Conservation (phyloP, 306 rosid species). For the Acacia crassicarpa region DNA sequence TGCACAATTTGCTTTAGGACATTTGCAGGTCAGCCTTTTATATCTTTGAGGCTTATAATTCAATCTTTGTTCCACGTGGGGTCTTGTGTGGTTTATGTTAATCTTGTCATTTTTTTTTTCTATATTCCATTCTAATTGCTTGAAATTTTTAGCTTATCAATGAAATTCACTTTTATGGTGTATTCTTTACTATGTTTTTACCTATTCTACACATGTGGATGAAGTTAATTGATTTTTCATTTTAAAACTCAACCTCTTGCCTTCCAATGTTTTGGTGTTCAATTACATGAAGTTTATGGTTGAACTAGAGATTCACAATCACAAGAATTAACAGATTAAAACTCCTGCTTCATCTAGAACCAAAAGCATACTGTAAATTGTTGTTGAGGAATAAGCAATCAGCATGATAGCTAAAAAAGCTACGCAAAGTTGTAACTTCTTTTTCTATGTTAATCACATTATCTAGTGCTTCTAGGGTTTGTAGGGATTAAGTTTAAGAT, state of each 20-base stretch:
- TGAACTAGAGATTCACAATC: neutral
- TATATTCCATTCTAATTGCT: neutral
- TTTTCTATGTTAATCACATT: neutral
- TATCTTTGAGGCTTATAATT: neutral
- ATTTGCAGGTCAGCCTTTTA: slow-evolving; percentile 65
- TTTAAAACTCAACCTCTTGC: neutral
- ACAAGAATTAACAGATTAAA: neutral
- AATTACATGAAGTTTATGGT: neutral
- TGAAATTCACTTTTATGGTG: neutral
- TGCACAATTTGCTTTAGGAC: slow-evolving; percentile 79
- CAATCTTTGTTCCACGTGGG: neutral
- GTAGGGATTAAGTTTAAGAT: too few species aligned
- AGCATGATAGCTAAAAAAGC: neutral
- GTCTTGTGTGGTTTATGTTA: neutral
- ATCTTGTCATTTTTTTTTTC: neutral
- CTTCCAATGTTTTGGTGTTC: neutral
- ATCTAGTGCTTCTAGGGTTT: too few species aligned
- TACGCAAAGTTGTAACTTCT: neutral
- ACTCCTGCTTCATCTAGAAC: neutral
- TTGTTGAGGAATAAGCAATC: neutral
- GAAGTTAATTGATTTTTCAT: neutral
- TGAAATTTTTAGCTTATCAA: neutral
- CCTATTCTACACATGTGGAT: neutral
- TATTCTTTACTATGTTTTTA: neutral
- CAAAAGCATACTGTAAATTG: neutral